A percentile compares a stretch with the other conserved stretches of the same genome.
phyloP scores from a whole-genome alignment of 2,329 filamentous ascomycete genomes.

The Cephalotrichum gorgonifer region DNA sequence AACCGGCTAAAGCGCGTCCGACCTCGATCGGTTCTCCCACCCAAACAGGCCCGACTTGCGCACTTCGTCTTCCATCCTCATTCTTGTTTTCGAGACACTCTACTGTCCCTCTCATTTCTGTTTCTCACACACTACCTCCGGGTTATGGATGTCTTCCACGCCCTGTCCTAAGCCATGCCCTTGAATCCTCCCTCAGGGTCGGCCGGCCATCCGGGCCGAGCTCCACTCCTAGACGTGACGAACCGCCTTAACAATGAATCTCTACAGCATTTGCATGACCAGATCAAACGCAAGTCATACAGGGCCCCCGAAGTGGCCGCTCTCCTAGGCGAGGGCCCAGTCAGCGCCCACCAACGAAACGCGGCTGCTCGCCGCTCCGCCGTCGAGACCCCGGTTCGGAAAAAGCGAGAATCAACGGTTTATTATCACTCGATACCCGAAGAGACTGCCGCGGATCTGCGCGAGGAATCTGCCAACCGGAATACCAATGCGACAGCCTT shows the following conservation, averaged over 20 bases:
- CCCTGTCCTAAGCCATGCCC: neutral
- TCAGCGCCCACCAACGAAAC: neutral
- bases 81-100: too few relatives aligned
- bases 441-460: neutral
- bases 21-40: too few relatives aligned
- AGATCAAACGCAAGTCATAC: slow-evolving; percentile 4
- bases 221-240: slow-evolving; percentile 36
- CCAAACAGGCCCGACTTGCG: too few relatives aligned
- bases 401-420: neutral
- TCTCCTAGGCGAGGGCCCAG: slow-evolving; percentile 5
- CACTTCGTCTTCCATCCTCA: too few relatives aligned
- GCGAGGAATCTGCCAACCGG: neutral
- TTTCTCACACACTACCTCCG: neutral
- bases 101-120: neutral
- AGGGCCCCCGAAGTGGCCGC: slow-evolving; percentile 6
- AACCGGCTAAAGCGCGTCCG: too few relatives aligned
- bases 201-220: slow-evolving; percentile 13
- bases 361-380: neutral
- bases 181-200: neutral
- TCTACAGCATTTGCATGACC: neutral
- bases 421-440: neutral
- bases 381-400: neutral
- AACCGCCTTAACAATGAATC: slow-evolving; percentile 28
- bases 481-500: neutral
- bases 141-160: neutral